Evolutionary conservation across 345 rosid species (phyloP), one percentile per base, ranked within the genome.

Genomic region (Gossypium longicalyx): DNA sequence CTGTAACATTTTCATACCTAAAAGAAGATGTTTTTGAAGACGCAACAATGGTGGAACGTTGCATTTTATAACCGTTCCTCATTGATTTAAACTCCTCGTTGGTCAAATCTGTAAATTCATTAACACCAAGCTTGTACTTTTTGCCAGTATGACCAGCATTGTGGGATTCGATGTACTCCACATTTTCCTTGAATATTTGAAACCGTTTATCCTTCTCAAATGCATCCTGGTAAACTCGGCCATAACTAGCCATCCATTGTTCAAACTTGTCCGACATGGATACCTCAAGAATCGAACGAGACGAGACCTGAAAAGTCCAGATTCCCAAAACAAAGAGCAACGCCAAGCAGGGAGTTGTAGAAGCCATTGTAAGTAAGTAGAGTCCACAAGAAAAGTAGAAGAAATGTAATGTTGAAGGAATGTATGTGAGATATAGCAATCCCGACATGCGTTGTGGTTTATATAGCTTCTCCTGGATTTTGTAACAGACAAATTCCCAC

Each of bases 61-160:
- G 44, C 66, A 27, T 29, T 41, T 72, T 74, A 56, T 80, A 77
- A 3, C 86, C 86, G 2, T 59, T 77, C 15, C 79, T 29, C 48
- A 64, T 45, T 27, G 82, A 75, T 8, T 63, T 66, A 51, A 85
- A 85, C 78, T 83, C 88, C 27, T 73, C 79, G 19, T 76, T 79
- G 25, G 78, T 81, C 16, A 81, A 20, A 70, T 85, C 85, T 20
- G 86, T 76, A 59, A 83, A 83, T 52, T 71, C 70, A 73, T 85
- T 85, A 25, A 74, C 49, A 0, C 69, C 79, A 2, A 85, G 56
- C 82, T 80, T 78, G 76, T 85, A 85, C 16, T 61, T 67, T 9
- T 49, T 60, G 34, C 20, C 13, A 7, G 27, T 61, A 62, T 62
- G 38, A 34, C 41, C 59, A 51, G 61, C 76, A 63, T 74, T 74